Base-by-base conservation (phyloP, 495 filamentous ascomycete species). In the Neurospora sp. region DNA sequence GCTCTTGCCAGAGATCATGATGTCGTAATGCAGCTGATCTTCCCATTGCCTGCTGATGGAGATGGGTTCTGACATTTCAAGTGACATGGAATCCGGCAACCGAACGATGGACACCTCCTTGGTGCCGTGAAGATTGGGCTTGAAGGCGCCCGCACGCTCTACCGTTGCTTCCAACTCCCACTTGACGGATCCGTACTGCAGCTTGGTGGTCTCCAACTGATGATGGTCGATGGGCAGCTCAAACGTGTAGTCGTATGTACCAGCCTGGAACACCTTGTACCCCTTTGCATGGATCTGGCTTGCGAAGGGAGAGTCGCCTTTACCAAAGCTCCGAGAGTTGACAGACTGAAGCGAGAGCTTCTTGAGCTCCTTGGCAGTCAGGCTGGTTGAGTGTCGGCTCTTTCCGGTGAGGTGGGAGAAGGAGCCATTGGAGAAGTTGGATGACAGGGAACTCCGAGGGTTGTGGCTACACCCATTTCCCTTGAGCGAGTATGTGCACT, bases 1-100 rank as follows among this genome's bases (percentile, higher is more conserved):
- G 2, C 95, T 97, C 89, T 99, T 99, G 70, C 96, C 96, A 4
- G 95, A 98, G 74, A 99, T 97, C 77, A 98, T 93, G 74, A 99
- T 99, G 77, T 99, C 96, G 82, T 99, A 99, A 77, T 98, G 94
- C 40, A 99, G 87, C 78, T 99, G 96, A 78, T 99, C 96, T 78
- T 99, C 96, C 96, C 96, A 99, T 72, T 94, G 94, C 35, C 96
- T 87, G 71, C 93, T 97, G 77, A 99, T 98, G 27, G 95, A 95
- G 80, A 99, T 99, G 16, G 96, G 96, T 78, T 99, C 96, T 37
- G 94, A 90, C 81, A 94, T 92, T 78, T 99, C 96, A 70, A 98
- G 84, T 5, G 95, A 98, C 69, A 94, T 89, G 83, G 98, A 94
- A 20, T 95, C 90, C 0, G 96, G 96, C 2, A 95, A 90, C 18